Evolutionary conservation across 176 grass and related monocot genomes (phyloP), one percentile per base, ranked within the genome.

Genomic region (Carex cristatella): DNA sequence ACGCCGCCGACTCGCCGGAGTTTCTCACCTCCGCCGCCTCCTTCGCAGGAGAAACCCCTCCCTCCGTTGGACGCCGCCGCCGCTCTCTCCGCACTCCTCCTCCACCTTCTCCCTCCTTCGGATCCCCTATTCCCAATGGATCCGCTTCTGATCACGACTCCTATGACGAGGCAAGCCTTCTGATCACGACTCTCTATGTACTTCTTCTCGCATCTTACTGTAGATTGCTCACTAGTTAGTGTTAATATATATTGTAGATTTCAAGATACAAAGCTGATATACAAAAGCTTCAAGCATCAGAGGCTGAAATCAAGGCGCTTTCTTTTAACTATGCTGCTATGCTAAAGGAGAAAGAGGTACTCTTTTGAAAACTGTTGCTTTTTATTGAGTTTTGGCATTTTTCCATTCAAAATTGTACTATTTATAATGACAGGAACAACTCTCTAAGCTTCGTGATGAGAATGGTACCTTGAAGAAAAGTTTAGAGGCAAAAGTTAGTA

Each of bases 291-390:
- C 93, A 98, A 90, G 75, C 88, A 83, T 95, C 93, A 0, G 93
- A 98, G 83, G 91, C 91, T 85, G 88, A 98, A 90, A 92, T 98
- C 64, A 98, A 94, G 85, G 89, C 95, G 37, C 60, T 98, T 13
- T 98, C 95, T 68, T 90, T 95, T 68, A 98, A 95, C 90, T 98
- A 98, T 91, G 95, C 91, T 53, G 88, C 95, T 73, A 89, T 95
- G 70, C 85, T 98, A 48, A 98, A 93, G 80, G 95, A 98, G 85
- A 98, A 95, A 87, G 95, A 98, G 87, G 95, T 98, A 91, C 61
- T 62, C 79, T 40, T n/a, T 92, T 73, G 16, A 28, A 85, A 33
- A 51, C 56, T 58, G 1, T 58, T 58, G 14, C 56, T 58, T 58
- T 58, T 16, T 15, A 58, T 58, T 58, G 14, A 57, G 14, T 14